These are phyloP conservation scores for Zopfochytrium polystomum DNA, from an alignment of 371 early-diverging fungal species.

Conservation along the genomic window DNA sequence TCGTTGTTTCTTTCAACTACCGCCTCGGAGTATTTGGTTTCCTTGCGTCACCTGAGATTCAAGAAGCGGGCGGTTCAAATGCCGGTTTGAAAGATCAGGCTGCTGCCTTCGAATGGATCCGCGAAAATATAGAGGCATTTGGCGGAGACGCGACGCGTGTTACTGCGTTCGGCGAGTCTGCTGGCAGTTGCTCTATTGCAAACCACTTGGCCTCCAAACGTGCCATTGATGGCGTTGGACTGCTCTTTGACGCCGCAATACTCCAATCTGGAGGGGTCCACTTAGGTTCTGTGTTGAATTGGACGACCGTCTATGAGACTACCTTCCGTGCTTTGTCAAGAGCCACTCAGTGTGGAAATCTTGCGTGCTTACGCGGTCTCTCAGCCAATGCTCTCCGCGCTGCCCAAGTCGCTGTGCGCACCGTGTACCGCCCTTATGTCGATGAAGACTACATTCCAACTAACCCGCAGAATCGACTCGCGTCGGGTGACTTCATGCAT, in stretches of 20 bases:
- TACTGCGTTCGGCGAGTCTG: constrained; percentile 51
- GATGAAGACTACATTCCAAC: background rate
- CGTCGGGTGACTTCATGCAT: background rate
- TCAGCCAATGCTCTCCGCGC: too few species aligned
- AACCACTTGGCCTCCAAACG: background rate
- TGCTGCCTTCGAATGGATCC: constrained; percentile 49
- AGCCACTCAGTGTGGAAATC: background rate
- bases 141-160: constrained; percentile 46
- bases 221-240: too few species aligned
- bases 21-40: constrained; percentile 31
- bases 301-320: background rate
- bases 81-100: constrained; percentile 48
- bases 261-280: background rate
- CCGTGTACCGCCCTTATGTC: too few species aligned
- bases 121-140: constrained; percentile 44
- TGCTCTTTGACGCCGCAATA: background rate
- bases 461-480: background rate
- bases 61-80: constrained; percentile 25
- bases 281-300: background rate
- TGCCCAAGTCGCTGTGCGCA: too few species aligned
- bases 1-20: constrained; percentile 42
- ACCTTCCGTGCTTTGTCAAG: background rate
- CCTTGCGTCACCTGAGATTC: constrained; percentile 21
- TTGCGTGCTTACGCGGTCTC: background rate
- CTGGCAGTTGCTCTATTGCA: constrained; percentile 41